Evolutionary conservation across 2,329 filamentous ascomycete species (phyloP), one percentile per base, ranked within the genome.

Genomic region (Alternaria ethzedia): DNA sequence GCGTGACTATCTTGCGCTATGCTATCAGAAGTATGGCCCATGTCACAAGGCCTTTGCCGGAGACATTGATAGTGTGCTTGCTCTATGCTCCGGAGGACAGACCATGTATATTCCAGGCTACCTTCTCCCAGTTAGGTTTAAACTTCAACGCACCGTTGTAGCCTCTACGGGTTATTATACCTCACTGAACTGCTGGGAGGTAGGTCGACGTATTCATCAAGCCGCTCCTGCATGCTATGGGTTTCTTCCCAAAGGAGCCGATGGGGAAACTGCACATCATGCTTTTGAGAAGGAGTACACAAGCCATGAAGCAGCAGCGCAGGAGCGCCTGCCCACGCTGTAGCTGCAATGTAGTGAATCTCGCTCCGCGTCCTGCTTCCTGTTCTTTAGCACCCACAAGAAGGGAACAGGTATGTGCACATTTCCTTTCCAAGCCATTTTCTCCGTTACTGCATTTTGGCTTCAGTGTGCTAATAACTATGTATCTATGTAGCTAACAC

Each of bases 21-120:
- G 1, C 9, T 6, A 3, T 6, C 36, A 41, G 36, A 41, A 0
- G 17, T 41, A 17, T 0, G n/a, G 4, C 36, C 2, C 0, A 41
- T 17, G 36, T 1, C 5, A 41, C 15, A 11, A 17, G 9, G n/a
- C 36, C n/a, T 1, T 41, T 41, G n/a, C 36, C 36, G n/a, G 1
- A 3, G 36, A 41, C 36, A 41, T 11, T 6, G 36, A 41, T 41
- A 11, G n/a, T 41, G 0, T 15, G 36, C 36, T 11, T 41, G 2
- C 0, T 4, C n/a, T 41, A 41, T 41, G n/a, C 36, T 41, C 36
- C 8, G 36, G 17, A 41, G n/a, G n/a, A 41, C 17, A 1, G n/a
- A 41, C n/a, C n/a, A 41, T 2, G 36, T 41, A 41, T 41, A 41
- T 41, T n/a, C 5, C 3, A 41, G 2, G n/a, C 3, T 41, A 6